Percentiles rank a stretch among this genome's conserved stretches.
Evolutionary conservation across 1,139 yeast species (phyloP).

Genomic region (Yamadazyma conglobata): DNA sequence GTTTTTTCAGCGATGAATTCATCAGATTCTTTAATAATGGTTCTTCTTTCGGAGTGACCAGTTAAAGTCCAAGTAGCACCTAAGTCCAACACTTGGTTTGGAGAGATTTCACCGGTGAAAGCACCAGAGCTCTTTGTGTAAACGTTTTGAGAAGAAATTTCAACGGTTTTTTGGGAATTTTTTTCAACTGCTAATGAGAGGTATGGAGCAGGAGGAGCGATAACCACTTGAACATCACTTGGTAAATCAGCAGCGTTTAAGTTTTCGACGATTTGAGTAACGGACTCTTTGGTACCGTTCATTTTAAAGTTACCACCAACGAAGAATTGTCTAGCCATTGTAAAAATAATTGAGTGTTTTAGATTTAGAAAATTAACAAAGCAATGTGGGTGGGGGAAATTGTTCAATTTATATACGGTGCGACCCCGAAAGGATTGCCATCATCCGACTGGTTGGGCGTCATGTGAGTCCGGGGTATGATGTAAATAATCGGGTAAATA

Average conservation of each 20-base stretch:
- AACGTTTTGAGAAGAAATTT: constrained; percentile 87
- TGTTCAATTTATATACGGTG: not conserved
- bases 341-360: constrained; percentile 20
- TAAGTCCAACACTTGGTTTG: constrained; percentile 82
- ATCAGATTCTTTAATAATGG: constrained; percentile 84
- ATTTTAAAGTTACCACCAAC: constrained; percentile 99
- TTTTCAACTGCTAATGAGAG: constrained; percentile 67
- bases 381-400: not conserved
- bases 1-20: constrained; percentile 93
- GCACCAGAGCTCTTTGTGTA: constrained; percentile 91
- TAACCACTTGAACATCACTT: constrained; percentile 78
- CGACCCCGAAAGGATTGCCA: constrained; percentile 14
- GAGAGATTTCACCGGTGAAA: constrained; percentile 95
- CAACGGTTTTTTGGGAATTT: constrained; percentile 70
- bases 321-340: constrained; percentile 88
- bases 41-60: constrained; percentile 99
- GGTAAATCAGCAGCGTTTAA: constrained; percentile 79
- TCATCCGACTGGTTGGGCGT: constrained; percentile 16
- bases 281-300: constrained; percentile 91
- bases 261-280: constrained; percentile 76
- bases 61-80: constrained; percentile 94
- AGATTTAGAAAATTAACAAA: not conserved
- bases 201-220: constrained; percentile 96
- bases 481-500: not conserved
- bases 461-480: not conserved